Base-by-base conservation (phyloP, 2,329 filamentous ascomycete species). In the Cladosporium phlei region DNA sequence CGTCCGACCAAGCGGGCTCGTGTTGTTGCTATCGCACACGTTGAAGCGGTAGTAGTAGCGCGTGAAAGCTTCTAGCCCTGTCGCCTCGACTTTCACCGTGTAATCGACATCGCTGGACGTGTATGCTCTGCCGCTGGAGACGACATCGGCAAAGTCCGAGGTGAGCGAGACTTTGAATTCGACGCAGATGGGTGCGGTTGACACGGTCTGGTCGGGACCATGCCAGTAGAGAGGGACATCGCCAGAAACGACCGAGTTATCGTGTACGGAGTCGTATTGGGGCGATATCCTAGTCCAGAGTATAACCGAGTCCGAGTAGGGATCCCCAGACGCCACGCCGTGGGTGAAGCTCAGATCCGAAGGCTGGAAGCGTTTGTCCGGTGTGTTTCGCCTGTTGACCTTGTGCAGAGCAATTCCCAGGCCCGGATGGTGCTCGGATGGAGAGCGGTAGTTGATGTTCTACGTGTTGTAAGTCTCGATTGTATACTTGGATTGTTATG, bases 401-500 rank as follows among this genome's bases (percentile, higher is more conserved):
- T 77, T 79, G 38, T 73, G 74, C 11, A 85, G 72, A n/a, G 81
- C 75, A 35, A 87, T 77, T 4, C 82, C 83, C 9, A 87, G 70
- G 28, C 71, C 69, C 3, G 77, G 73, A 53, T 86, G 83, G 33
- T 82, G 75, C 30, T 76, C 71, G 1, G 83, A 86, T 5, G 83
- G 82, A 55, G 78, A 83, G 39, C 74, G 71, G 61, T 85, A 87
- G 32, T 45, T 45, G 32, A 45, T 45, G 17, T 45, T 45, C 42
- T 45, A 32, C 2, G 4, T 21, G 7, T 12, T 5, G 14, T 33
- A 3, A 25, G 29, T 34, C 3, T 19, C n/a, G 12, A 14, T n/a
- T 22, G 9, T 32, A 3, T 14, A 19, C 14, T 33, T 33, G 9
- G 9, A 24, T n/a, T n/a, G n/a, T n/a, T n/a, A n/a, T n/a, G n/a